These are phyloP conservation scores for Zoysia japonica DNA, from an alignment of 176 grass and related monocot species.

Conservation along the genomic window DNA sequence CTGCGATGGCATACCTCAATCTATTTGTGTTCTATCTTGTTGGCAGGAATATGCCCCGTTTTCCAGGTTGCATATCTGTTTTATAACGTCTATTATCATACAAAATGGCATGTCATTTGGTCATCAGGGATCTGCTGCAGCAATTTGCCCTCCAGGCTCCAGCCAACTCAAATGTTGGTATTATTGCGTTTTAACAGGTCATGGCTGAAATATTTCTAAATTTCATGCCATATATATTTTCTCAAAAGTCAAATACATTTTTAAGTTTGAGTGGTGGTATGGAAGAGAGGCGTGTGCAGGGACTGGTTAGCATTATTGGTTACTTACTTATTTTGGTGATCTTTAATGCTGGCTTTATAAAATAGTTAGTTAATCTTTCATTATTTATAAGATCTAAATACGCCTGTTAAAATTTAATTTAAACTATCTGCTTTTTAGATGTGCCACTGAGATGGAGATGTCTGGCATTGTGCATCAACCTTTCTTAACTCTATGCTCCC, in stretches of 20 bases:
- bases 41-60: not conserved
- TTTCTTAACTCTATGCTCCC: constrained; percentile 12
- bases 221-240: not conserved
- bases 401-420: not conserved
- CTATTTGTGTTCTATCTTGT: not conserved
- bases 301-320: not conserved
- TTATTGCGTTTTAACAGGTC: not conserved
- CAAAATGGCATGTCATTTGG: not conserved
- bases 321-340: not conserved
- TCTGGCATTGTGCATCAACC: not conserved
- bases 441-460: not conserved
- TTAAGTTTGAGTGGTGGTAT: constrained; percentile 18
- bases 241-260: constrained; percentile 16
- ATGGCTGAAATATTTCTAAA: not conserved
- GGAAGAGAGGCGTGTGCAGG: not conserved
- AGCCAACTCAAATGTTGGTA: not conserved
- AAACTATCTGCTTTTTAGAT: not conserved
- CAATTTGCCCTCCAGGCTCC: not conserved
- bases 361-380: not conserved
- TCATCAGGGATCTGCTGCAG: not conserved
- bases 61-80: not conserved
- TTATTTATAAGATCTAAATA: constrained; percentile 3
- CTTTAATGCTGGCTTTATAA: not conserved
- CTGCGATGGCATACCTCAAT: not conserved
- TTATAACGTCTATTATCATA: not conserved